These are phyloP conservation scores for Torulaspora indica DNA, from an alignment of 805 yeast genomes.

Conservation along the genomic window DNA sequence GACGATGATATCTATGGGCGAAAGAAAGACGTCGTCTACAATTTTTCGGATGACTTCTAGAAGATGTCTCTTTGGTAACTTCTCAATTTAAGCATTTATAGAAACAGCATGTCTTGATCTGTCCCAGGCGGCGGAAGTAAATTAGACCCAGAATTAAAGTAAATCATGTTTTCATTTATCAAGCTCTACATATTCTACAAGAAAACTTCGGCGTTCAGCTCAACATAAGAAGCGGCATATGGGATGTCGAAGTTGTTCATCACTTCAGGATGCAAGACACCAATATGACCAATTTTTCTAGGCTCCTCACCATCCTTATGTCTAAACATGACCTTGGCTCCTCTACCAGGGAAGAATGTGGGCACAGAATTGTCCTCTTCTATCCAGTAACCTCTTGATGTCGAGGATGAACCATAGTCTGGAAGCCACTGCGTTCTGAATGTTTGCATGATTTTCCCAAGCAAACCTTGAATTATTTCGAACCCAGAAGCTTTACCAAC, in stretches of 20 bases:
- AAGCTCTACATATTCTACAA: constrained; percentile 40
- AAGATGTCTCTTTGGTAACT: background rate
- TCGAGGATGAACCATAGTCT: constrained; percentile 41
- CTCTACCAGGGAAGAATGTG: constrained; percentile 95
- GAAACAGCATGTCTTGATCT: background rate
- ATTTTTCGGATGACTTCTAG: constrained; percentile 33
- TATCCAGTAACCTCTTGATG: constrained; percentile 81
- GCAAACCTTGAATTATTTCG: constrained; percentile 88
- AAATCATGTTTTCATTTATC: constrained; percentile 7
- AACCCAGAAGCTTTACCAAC: constrained; percentile 96
- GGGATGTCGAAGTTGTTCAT: constrained; percentile 83
- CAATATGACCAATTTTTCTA: constrained; percentile 71
- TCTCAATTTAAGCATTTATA: background rate
- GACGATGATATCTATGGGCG: constrained; percentile 28
- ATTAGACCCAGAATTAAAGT: background rate
- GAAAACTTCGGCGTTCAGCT: constrained; percentile 84
- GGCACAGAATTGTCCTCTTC: constrained; percentile 61
- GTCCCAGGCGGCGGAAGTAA: background rate
- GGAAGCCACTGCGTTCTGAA: constrained; percentile 82
- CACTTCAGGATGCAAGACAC: constrained; percentile 95
- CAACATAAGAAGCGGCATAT: constrained; percentile 87
- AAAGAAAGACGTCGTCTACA: constrained; percentile 22
- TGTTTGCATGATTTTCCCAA: constrained; percentile 94
- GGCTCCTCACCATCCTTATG: constrained; percentile 53
- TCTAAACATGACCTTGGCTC: constrained; percentile 81